A percentile compares a stretch with the other conserved stretches of the same genome.
Evolutionary conservation across 176 grass and related monocot species (phyloP).

Genomic region (Carex cristatella): DNA sequence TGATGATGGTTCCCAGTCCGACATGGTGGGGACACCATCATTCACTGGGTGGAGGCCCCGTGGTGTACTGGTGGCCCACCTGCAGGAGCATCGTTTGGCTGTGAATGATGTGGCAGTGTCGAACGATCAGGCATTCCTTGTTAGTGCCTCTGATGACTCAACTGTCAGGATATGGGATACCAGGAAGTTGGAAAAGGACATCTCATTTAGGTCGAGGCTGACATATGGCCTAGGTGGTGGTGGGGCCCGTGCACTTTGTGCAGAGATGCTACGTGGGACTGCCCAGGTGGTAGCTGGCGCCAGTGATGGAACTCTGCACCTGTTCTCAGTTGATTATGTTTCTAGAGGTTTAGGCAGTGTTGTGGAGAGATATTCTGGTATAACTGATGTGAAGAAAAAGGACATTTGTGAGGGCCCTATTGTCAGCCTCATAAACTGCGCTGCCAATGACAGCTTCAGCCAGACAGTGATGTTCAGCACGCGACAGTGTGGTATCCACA

Average conservation of each 20-base stretch:
- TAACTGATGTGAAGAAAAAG: slow-evolving; percentile 69
- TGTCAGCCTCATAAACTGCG: slow-evolving; percentile 72
- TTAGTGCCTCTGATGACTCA: slow-evolving; percentile 85
- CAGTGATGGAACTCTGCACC: slow-evolving; percentile 75
- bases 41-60: slow-evolving; percentile 85
- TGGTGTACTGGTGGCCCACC: slow-evolving; percentile 87
- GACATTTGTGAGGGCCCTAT: slow-evolving; percentile 77
- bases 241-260: slow-evolving; percentile 68
- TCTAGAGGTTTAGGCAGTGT: slow-evolving; percentile 56
- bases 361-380: slow-evolving; percentile 80
- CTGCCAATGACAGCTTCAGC: slow-evolving; percentile 51
- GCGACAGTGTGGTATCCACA: slow-evolving; percentile 68
- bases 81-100: slow-evolving; percentile 79
- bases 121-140: slow-evolving; percentile 71
- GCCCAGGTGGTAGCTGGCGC: slow-evolving; percentile 67
- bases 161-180: slow-evolving; percentile 98
- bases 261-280: slow-evolving; percentile 70
- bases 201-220: slow-evolving; percentile 92
- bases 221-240: slow-evolving; percentile 67
- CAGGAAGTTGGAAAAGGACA: slow-evolving; percentile 93
- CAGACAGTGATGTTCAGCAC: slow-evolving; percentile 86
- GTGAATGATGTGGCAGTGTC: slow-evolving; percentile 88
- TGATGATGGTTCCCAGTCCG: slow-evolving; percentile 56
- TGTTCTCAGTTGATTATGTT: slow-evolving; percentile 87
- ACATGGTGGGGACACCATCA: slow-evolving; percentile 43